A percentile compares a stretch with the other conserved stretches of the same genome.
Evolutionary conservation across 1,284 basidiomycete species (phyloP).

Genomic region (Serendipita sp.): DNA sequence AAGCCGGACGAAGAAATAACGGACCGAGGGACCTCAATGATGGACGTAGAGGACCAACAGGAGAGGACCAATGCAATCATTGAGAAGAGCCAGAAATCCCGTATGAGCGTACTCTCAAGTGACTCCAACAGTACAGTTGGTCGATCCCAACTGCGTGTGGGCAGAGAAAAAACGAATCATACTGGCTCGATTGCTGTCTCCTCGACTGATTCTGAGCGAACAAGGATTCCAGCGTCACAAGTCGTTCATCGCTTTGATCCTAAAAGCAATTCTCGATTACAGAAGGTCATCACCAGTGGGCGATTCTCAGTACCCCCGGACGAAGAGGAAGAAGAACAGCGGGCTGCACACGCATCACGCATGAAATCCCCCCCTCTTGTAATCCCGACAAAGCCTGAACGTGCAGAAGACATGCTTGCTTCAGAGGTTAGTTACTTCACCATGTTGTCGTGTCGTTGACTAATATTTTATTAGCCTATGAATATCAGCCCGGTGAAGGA

Average conservation of each 20-base stretch:
- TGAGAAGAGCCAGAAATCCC: neutral
- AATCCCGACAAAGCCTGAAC: neutral
- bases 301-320: neutral
- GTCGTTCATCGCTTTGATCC: neutral
- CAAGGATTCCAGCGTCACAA: neutral
- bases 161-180: neutral
- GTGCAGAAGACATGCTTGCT: neutral
- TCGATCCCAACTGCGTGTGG: neutral
- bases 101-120: neutral
- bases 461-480: constrained; percentile 1
- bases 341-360: neutral
- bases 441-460: neutral
- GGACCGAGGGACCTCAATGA: neutral
- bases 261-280: neutral
- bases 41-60: neutral
- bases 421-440: neutral
- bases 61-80: neutral
- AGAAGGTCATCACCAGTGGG: neutral
- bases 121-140: neutral
- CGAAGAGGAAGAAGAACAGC: neutral
- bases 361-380: neutral
- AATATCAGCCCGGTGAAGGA: constrained; percentile 4
- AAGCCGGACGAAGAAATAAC: neutral
- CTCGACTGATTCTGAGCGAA: neutral
- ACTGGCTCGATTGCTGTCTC: neutral